Evolutionary conservation across 1,139 yeast species (phyloP).

Genomic region (Diutina rugosa): DNA sequence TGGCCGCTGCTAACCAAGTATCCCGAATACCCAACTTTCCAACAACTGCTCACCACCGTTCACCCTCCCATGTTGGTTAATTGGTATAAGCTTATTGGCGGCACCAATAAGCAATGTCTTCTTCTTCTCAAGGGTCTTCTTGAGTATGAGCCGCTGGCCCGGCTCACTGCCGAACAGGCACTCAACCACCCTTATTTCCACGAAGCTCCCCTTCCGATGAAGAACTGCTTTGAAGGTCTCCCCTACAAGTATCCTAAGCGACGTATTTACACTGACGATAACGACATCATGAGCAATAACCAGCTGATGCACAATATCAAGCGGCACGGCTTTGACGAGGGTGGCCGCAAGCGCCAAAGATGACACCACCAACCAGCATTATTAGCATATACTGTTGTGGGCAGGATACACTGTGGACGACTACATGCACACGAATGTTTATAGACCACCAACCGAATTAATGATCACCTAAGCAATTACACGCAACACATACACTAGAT

Average conservation of each 20-base stretch:
- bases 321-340: slow-evolving; percentile 1
- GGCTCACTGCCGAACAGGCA: slow-evolving; percentile 48
- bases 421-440: too few species aligned
- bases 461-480: background rate
- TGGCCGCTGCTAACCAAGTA: slow-evolving; percentile 76
- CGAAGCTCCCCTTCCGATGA: slow-evolving; percentile 52
- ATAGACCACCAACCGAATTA: background rate
- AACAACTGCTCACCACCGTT: slow-evolving; percentile 21
- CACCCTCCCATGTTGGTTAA: slow-evolving; percentile 59
- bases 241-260: slow-evolving; percentile 56
- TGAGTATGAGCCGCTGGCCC: slow-evolving; percentile 71
- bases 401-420: background rate
- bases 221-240: slow-evolving; percentile 59
- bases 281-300: slow-evolving; percentile 33
- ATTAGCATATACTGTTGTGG: background rate
- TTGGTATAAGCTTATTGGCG: slow-evolving; percentile 82
- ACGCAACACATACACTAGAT: too few species aligned
- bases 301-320: slow-evolving; percentile 5
- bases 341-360: background rate
- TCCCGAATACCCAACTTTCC: slow-evolving; percentile 66
- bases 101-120: slow-evolving; percentile 55
- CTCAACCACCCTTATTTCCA: slow-evolving; percentile 65
- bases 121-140: slow-evolving; percentile 51
- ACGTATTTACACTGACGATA: slow-evolving; percentile 67
- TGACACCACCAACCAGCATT: background rate